Evolutionary conservation across 768 basidiomycete species (phyloP).

Genomic region (Basidioascus undulatus): DNA sequence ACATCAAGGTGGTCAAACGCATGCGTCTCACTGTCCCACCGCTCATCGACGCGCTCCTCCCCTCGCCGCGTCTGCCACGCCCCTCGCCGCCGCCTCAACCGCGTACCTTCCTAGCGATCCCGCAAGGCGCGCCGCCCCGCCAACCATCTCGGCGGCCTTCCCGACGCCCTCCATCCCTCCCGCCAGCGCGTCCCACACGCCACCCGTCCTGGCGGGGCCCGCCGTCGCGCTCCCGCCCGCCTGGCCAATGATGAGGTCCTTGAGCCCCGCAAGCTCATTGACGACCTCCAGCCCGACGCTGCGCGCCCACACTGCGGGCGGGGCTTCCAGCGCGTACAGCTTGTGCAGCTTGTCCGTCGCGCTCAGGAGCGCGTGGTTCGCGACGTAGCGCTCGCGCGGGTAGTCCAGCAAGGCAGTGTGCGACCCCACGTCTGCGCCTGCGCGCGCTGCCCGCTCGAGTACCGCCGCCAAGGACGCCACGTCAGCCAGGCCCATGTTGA

Average conservation of each 20-base stretch:
- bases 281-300: conserved; percentile 70
- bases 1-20: too few species aligned
- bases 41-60: too few species aligned
- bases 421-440: conserved; percentile 67
- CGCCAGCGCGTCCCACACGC: too few species aligned
- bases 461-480: conserved; percentile 44
- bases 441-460: conserved; percentile 30
- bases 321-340: conserved; percentile 35
- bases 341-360: conserved; percentile 77
- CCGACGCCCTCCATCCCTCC: too few species aligned
- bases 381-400: conserved; percentile 52
- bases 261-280: conserved; percentile 65
- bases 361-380: conserved; percentile 64
- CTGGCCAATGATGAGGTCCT: conserved; percentile 56
- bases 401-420: conserved; percentile 37
- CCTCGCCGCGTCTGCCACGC: too few species aligned
- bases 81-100: too few species aligned
- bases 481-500: conserved; percentile 82
- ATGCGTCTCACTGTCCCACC: too few species aligned
- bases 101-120: too few species aligned
- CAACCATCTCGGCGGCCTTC: too few species aligned
- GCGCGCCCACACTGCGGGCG: conserved; percentile 60
- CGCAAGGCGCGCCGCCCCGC: too few species aligned
- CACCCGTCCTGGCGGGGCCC: too few species aligned
- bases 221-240: conserved; percentile 51